These are phyloP conservation scores for Fomitopsis schrenkii DNA, from an alignment of 1,284 basidiomycete genomes.

Conservation along the genomic window DNA sequence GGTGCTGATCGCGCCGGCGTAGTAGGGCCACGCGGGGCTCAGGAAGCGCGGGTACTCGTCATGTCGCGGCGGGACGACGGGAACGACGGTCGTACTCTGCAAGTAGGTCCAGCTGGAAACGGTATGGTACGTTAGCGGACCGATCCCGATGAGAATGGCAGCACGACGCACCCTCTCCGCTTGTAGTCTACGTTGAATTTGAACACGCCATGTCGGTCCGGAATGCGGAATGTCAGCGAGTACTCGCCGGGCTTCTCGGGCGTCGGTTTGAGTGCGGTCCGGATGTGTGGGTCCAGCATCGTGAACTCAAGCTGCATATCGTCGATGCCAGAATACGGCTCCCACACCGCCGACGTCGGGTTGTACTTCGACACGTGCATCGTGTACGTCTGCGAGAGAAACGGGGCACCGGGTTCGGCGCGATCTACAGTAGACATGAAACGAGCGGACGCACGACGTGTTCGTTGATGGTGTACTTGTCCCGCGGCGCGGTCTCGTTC, in stretches of 20 bases:
- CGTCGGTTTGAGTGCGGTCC: constrained; percentile 64
- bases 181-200: constrained; percentile 91
- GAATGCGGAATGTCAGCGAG: constrained; percentile 76
- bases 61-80: constrained; percentile 91
- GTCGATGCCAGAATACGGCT: constrained; percentile 62
- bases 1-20: constrained; percentile 85
- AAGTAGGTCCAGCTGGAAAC: constrained; percentile 65
- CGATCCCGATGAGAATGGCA: background rate
- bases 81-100: constrained; percentile 70
- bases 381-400: constrained; percentile 59
- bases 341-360: constrained; percentile 54
- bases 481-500: constrained; percentile 52
- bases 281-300: constrained; percentile 95
- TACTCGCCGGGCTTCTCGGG: constrained; percentile 61
- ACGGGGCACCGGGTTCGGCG: constrained; percentile 6
- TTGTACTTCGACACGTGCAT: constrained; percentile 71
- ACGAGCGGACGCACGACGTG: constrained; percentile 54
- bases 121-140: constrained; percentile 2
- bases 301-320: constrained; percentile 95
- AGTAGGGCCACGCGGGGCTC: constrained; percentile 93
- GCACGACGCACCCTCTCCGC: constrained; percentile 69
- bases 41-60: constrained; percentile 95
- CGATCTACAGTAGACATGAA: background rate
- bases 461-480: constrained; percentile 87
- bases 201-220: constrained; percentile 97